These are phyloP conservation scores for Nakazawaea pomicola DNA, from an alignment of 805 yeast genomes.

Conservation along the genomic window DNA sequence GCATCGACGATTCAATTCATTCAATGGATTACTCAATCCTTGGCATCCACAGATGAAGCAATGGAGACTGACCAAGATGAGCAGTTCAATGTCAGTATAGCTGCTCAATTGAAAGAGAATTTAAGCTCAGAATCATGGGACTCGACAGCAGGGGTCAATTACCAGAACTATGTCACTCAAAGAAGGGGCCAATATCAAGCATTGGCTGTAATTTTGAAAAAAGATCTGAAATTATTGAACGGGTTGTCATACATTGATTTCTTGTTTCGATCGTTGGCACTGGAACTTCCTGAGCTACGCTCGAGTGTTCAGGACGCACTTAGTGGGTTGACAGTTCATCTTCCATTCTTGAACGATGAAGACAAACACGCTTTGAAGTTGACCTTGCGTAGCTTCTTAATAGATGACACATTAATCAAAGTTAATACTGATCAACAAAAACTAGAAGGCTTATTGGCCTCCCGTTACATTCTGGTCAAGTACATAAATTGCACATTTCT, in stretches of 20 bases:
- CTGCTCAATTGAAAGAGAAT: constrained; percentile 46
- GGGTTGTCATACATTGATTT: constrained; percentile 57
- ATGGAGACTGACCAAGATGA: constrained; percentile 16
- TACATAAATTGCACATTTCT: constrained; percentile 59
- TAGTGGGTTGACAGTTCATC: constrained; percentile 48
- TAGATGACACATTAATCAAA: constrained; percentile 21
- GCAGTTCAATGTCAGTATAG: constrained; percentile 39
- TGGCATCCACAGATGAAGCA: constrained; percentile 11
- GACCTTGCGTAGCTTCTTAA: constrained; percentile 30
- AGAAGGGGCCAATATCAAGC: constrained; percentile 74
- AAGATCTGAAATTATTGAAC: constrained; percentile 34
- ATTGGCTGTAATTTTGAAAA: constrained; percentile 56
- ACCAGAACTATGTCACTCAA: constrained; percentile 32
- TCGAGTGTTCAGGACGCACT: constrained; percentile 69
- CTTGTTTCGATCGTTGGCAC: constrained; percentile 62
- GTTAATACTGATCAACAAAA: constrained; percentile 18
- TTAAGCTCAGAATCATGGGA: constrained; percentile 34
- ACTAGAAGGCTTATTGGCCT: constrained; percentile 36
- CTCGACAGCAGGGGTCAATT: constrained; percentile 25
- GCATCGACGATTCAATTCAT: constrained; percentile 59
- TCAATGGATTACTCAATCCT: constrained; percentile 44
- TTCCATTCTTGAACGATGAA: constrained; percentile 32
- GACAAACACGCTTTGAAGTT: constrained; percentile 39
- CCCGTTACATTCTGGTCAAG: constrained; percentile 62
- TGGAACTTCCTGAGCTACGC: constrained; percentile 59